These are phyloP conservation scores for Saksenaea oblongispora DNA, from an alignment of 371 early-diverging fungal genomes.

Conservation along the genomic window DNA sequence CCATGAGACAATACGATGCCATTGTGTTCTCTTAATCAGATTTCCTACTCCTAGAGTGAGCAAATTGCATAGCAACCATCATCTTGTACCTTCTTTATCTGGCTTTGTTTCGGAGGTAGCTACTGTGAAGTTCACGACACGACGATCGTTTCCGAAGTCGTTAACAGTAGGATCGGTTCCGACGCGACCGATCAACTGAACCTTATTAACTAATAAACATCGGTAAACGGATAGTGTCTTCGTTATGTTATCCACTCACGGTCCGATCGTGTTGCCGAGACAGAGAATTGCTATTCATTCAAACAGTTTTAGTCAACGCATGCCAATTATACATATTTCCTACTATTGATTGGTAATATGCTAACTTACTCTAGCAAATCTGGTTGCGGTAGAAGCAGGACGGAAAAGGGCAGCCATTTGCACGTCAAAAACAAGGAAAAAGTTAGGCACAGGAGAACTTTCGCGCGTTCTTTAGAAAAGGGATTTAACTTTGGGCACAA, in stretches of 20 bases:
- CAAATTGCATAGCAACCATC: not conserved
- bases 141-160: conserved; percentile 38
- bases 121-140: conserved; percentile 57
- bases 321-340: not conserved
- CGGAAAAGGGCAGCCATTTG: not conserved
- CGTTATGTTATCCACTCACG: not conserved
- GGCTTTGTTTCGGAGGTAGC: conserved; percentile 60
- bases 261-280: not conserved
- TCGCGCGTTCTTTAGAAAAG: too few species aligned
- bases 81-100: conserved; percentile 51
- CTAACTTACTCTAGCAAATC: not conserved
- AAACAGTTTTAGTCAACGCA: not conserved
- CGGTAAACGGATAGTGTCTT: not conserved
- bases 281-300: not conserved
- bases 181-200: conserved; percentile 57
- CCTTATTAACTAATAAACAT: conserved; percentile 49
- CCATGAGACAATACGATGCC: conserved; percentile 62
- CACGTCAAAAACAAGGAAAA: too few species aligned
- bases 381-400: not conserved
- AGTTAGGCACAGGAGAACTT: too few species aligned
- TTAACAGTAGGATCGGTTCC: conserved; percentile 51
- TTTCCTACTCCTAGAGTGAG: conserved; percentile 33
- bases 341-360: not conserved
- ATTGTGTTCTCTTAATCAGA: conserved; percentile 60
- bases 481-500: too few species aligned